phyloP scores from a whole-genome alignment of 2,329 filamentous ascomycete species.

The Fusarium temperatum region DNA sequence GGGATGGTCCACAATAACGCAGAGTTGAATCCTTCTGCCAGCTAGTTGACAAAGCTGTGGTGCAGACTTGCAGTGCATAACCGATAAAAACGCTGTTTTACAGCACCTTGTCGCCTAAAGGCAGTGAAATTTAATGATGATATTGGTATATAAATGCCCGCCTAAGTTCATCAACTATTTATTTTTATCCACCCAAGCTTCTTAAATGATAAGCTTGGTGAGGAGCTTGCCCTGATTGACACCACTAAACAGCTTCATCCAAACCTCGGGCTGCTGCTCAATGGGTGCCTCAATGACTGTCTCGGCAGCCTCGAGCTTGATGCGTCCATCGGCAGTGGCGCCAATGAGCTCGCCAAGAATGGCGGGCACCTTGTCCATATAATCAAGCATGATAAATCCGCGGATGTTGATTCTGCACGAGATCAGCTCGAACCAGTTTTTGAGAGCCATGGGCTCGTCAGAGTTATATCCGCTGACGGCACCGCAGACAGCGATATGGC shows the following conservation, averaged over 20 bases:
- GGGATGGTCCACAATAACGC: not conserved
- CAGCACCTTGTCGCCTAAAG: no score
- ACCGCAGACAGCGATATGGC: slow-evolving; percentile 41
- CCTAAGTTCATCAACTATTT: not conserved
- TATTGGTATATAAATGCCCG: not conserved
- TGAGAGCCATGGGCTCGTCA: slow-evolving; percentile 40
- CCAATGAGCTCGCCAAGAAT: slow-evolving; percentile 42
- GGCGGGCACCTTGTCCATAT: slow-evolving; percentile 41
- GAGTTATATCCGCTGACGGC: slow-evolving; percentile 42
- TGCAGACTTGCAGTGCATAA: not conserved
- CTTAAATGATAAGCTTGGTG: slow-evolving; percentile 39
- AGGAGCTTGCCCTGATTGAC: slow-evolving; percentile 43
- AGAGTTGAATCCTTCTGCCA: not conserved
- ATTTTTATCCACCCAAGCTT: not conserved
- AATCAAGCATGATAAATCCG: slow-evolving; percentile 45
- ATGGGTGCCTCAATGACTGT: slow-evolving; percentile 41
- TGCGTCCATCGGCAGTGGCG: slow-evolving; percentile 40
- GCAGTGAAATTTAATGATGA: not conserved
- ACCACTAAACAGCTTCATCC: slow-evolving; percentile 42
- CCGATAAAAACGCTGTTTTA: no score
- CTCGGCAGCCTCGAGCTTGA: slow-evolving; percentile 39
- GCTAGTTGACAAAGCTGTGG: not conserved
- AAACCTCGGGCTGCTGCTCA: slow-evolving; percentile 41
- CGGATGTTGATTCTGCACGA: slow-evolving; percentile 39
- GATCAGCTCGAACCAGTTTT: slow-evolving; percentile 44